Base-by-base conservation (phyloP, 805 yeast genomes). In the Spathaspora girioi region DNA sequence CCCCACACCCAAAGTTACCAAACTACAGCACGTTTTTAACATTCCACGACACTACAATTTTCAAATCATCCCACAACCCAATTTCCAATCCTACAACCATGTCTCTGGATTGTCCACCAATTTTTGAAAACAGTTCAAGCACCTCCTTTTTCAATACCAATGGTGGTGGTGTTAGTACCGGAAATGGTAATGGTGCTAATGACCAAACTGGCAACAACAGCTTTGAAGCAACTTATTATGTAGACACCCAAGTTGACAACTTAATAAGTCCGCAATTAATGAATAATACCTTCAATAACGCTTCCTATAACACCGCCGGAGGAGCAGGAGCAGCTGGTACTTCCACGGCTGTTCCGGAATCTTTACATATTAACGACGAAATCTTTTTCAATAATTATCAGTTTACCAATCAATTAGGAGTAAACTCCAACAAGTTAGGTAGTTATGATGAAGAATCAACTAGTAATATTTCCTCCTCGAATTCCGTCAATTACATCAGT, bases 291-390 rank as follows among this genome's bases (percentile, higher is more conserved):
- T 31, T 31, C 35, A 31, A 14, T 15, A 15, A 19, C 19, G 19
- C 8, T 10, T 31, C 35, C 8, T 31, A 31, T 31, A 31, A 31
- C 8, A n/a, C n/a, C n/a, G n/a, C n/a, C n/a, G 11, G n/a, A n/a
- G n/a, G n/a, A n/a, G n/a, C n/a, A n/a, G n/a, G n/a, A n/a, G 26
- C 26, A 23, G 6, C 35, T 14, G n/a, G n/a, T 31, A 3, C 35
- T 46, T 20, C n/a, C 12, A 40, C 54, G 11, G 32, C 43, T 15
- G 15, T 38, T 17, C 49, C 53, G 11, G 65, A 61, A 45, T 56
- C 61, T 19, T 48, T 63, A 31, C 63, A 59, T 50, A 50, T 63
- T 23, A 63, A 63, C 50, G 67, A 63, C 50, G 67, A 63, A 50
- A 54, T 63, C 9, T 63, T 63, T 49, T 61, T 63, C 55, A 56